These are phyloP conservation scores for Telopea speciosissima DNA, from an alignment of 177 flowering plant genomes.

Conservation along the genomic window DNA sequence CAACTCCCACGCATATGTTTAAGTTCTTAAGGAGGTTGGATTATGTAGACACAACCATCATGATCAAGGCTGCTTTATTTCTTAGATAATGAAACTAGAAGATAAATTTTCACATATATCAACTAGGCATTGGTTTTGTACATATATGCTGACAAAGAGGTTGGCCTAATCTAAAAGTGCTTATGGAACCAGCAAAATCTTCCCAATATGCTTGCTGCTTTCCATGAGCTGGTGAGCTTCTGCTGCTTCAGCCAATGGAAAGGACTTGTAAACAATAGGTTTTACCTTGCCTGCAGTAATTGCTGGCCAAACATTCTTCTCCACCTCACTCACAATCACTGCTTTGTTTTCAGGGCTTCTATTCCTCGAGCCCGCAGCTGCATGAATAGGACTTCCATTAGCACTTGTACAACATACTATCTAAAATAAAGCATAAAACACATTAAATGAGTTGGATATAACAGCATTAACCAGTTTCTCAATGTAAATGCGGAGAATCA, in stretches of 20 bases:
- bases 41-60: too few species aligned
- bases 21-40: not conserved
- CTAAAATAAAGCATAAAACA: too few species aligned
- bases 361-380: conserved; percentile 68
- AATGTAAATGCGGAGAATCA: too few species aligned
- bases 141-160: not conserved
- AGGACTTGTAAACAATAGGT: conserved; percentile 53
- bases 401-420: not conserved
- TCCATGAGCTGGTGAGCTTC: conserved; percentile 79
- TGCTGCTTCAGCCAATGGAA: conserved; percentile 60
- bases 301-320: conserved; percentile 93
- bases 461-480: too few species aligned
- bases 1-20: not conserved
- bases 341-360: conserved; percentile 74
- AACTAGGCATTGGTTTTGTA: too few species aligned
- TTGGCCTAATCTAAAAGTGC: not conserved
- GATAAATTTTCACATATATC: too few species aligned
- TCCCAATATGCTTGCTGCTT: conserved; percentile 83
- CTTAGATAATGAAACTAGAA: too few species aligned
- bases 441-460: too few species aligned
- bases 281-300: conserved; percentile 64
- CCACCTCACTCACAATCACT: conserved; percentile 67
- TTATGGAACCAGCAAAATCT: conserved; percentile 67
- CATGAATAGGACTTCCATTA: conserved; percentile 10
- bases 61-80: too few species aligned